Base-by-base conservation (phyloP, 1,284 basidiomycete genomes). In the Cryptococcus sp. region DNA sequence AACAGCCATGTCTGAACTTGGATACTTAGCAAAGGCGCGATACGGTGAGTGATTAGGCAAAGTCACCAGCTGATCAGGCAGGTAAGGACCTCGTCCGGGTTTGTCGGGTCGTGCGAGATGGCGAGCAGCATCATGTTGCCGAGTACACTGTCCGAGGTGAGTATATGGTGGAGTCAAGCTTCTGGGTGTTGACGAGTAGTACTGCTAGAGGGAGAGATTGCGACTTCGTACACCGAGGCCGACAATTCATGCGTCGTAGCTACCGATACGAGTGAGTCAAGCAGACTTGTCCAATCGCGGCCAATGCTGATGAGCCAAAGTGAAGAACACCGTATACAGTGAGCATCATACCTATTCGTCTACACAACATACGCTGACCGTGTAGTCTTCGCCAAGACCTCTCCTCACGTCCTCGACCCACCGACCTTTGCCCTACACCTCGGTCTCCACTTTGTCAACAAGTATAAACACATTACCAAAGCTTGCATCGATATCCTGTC, bases 251-350 rank as follows among this genome's bases (percentile, higher is more conserved):
- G 84, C 10, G 80, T 93, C 6, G 87, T 93, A 2, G 84, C 90
- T 9, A 94, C 90, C 2, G 90, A 93, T 73, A 86, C 86, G 0
- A 82, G 87, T 88, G 59, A 61, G 86, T 63, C n/a, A 47, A 35
- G 1, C 12, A 32, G 23, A 24, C 43, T 45, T 12, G 34, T 44
- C 19, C n/a, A n/a, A n/a, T n/a, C n/a, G n/a, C n/a, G 43, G 41
- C 39, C 21, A 48, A 26, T 48, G 28, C 32, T 32, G 31, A 45
- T 42, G n/a, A n/a, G n/a, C n/a, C n/a, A n/a, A n/a, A 86, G 86
- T 93, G 71, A 95, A 95, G 77, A 94, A 95, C 74, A 94, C 93
- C 47, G 84, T 83, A 19, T 88, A 95, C 64, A 86, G 87, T 87
- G 62, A 36, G 80, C 72, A 11, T 24, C 34, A n/a, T n/a, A n/a